Evolutionary conservation across 805 yeast genomes (phyloP).

Genomic region (Candida pseudoglaebosa): DNA sequence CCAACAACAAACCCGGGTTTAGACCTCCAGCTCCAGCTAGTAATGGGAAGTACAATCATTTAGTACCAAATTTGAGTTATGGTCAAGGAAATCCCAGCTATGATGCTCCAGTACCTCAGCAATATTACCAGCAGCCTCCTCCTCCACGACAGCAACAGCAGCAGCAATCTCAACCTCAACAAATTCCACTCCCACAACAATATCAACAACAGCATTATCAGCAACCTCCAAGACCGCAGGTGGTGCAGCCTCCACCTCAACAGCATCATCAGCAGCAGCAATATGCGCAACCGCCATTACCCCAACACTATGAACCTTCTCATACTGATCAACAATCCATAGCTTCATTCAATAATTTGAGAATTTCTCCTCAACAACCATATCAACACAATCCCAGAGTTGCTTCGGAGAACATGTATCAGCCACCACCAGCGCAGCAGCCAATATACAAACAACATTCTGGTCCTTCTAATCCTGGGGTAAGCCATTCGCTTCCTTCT

Average conservation of each 20-base stretch:
- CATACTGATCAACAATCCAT: constrained; percentile 7
- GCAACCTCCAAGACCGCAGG: constrained; percentile 4
- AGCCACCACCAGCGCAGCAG: constrained; percentile 10
- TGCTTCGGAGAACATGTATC: constrained; percentile 7
- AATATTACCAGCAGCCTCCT: constrained; percentile 9
- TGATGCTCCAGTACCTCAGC: constrained; percentile 10
- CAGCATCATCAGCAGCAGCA: constrained; percentile 29
- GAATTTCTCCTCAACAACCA: constrained; percentile 6
- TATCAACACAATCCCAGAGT: constrained; percentile 9
- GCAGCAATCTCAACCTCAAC: constrained; percentile 11
- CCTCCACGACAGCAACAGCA: constrained; percentile 11
- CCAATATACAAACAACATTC: constrained; percentile 6
- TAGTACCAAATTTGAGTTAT: constrained; percentile 9
- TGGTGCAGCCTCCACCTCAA: constrained; percentile 18
- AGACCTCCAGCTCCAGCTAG: constrained; percentile 11
- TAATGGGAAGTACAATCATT: constrained; percentile 1
- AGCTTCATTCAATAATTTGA: constrained; percentile 1
- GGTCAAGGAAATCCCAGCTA: neutral
- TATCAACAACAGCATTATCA: neutral
- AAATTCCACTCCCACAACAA: constrained; percentile 9
- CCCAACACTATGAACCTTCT: constrained; percentile 12
- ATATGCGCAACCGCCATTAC: constrained; percentile 19
- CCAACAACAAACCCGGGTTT: constrained; percentile 8
- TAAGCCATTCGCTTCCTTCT: constrained; percentile 6
- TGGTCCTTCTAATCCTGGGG: constrained; percentile 7